A percentile compares a stretch with the other conserved stretches of the same genome.
phyloP scores from a whole-genome alignment of 2,329 filamentous ascomycete species.

The Penicillium sp. region DNA sequence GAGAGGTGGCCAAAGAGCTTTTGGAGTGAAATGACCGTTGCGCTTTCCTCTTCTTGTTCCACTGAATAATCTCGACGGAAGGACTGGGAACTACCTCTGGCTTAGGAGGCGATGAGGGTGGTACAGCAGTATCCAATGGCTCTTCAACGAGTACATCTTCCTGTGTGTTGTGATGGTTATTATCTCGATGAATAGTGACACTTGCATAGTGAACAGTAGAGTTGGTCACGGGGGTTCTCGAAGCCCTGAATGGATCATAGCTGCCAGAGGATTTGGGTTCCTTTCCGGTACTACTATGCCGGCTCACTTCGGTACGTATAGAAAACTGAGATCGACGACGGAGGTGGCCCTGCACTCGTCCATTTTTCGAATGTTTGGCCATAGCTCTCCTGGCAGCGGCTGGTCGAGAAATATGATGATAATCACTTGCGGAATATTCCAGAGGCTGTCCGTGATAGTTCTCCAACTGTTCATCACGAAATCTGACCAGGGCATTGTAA shows the following conservation, averaged over 20 bases:
- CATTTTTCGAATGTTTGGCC: slow-evolving; percentile 28
- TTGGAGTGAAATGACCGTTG: slow-evolving; percentile 41
- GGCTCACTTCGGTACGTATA: slow-evolving; percentile 52
- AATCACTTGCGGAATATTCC: slow-evolving; percentile 84
- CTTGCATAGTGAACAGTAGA: slow-evolving; percentile 60
- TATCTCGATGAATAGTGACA: slow-evolving; percentile 61
- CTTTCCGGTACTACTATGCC: slow-evolving; percentile 47
- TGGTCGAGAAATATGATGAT: slow-evolving; percentile 66
- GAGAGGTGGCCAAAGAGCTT: slow-evolving; percentile 47
- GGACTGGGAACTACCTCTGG: slow-evolving; percentile 19
- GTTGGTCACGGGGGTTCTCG: slow-evolving; percentile 49
- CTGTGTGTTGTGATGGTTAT: slow-evolving; percentile 20
- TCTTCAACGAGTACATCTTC: slow-evolving; percentile 9
- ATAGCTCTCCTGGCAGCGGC: slow-evolving; percentile 26
- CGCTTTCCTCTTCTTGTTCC: slow-evolving; percentile 30
- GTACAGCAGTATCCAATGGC: slow-evolving; percentile 7
- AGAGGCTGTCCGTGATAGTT: slow-evolving; percentile 74
- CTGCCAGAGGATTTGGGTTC: slow-evolving; percentile 50
- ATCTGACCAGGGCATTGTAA: slow-evolving; percentile 78
- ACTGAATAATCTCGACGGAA: slow-evolving; percentile 29
- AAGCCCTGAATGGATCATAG: slow-evolving; percentile 81
- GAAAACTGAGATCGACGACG: slow-evolving; percentile 55
- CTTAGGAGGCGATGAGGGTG: slow-evolving; percentile 10
- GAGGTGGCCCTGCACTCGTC: slow-evolving; percentile 19
- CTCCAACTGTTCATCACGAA: slow-evolving; percentile 79